Evolutionary conservation across 1,139 yeast genomes (phyloP), one percentile per base, ranked within the genome.

Genomic region (Diutina sp.): DNA sequence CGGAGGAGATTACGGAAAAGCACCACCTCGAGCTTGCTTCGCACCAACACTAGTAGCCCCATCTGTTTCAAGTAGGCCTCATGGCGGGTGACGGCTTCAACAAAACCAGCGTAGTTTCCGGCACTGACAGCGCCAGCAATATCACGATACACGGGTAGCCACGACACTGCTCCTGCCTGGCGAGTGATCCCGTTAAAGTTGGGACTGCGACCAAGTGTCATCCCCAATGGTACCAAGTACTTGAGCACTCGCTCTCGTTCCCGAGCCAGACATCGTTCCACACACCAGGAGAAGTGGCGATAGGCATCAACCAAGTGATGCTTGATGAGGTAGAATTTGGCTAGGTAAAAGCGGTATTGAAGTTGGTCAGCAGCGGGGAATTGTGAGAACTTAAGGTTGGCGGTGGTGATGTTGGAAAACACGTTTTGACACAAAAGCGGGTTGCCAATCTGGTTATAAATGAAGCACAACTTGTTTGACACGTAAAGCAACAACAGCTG

Each of bases 341-440:
- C 90, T 53, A 87, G 72, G 63, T 84, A 80, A 66, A 76, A 88
- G 56, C 93, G 71, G 66, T 85, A 87, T 62, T 83, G 85, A 5
- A 87, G 75, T 57, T 80, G 81, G 60, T 84, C 84, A 1, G 80
- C 69, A 52, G 70, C 68, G 4, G 81, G 72, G 58, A 80, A 84
- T 12, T 66, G 63, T 1, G 70, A 63, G 61, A 84, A 76, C 50
- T 66, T 67, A 54, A 85, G 69, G 45, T 75, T 72, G 25, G 89
- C 79, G 38, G 83, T 83, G 61, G 82, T 84, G 72, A 87, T 80
- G 65, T 87, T 87, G 50, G 89, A 79, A 67, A 87, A 86, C 54
- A 88, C 87, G 64, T 86, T 87, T 41, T 87, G 82, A 66, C 95
- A 87, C 12, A 86, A 72, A 57, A 84, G 72, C 3, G 91, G 90